Conservation (phyloP, 495 filamentous ascomycete genomes). For the Trichoderma erinaceum region DNA sequence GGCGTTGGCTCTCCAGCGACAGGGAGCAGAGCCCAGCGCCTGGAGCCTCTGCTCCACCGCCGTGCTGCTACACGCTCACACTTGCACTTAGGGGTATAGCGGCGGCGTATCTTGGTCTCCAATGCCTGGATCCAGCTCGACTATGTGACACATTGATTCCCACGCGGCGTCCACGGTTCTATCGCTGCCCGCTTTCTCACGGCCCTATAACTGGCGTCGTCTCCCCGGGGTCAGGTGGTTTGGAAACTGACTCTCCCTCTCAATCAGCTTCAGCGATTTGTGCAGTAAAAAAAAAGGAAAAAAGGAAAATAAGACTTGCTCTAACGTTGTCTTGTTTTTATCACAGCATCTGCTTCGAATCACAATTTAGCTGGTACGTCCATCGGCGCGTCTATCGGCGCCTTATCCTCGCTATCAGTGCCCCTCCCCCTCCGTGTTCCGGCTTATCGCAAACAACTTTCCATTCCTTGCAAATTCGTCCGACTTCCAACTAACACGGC, state of each 20-base stretch:
- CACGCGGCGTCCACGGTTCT: neutral
- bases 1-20: neutral
- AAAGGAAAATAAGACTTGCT: too few relatives aligned
- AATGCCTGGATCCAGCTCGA: slow-evolving; percentile 17
- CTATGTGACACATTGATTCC: slow-evolving; percentile 8
- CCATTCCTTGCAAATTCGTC: neutral
- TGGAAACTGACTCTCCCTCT: neutral
- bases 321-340: too few relatives aligned
- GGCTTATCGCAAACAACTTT: neutral
- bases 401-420: neutral
- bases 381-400: neutral
- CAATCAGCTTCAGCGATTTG: too few relatives aligned
- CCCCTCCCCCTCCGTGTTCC: slow-evolving; percentile 3
- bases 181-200: neutral
- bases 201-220: neutral
- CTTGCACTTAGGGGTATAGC: slow-evolving; percentile 66
- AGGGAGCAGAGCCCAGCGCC: neutral
- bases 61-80: slow-evolving; percentile 34
- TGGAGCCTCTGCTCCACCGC: neutral
- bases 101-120: slow-evolving; percentile 20
- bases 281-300: too few relatives aligned
- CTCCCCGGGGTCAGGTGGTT: neutral
- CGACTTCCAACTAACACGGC: neutral
- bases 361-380: neutral
- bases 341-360: neutral